Percentiles rank a stretch among this genome's conserved stretches.
Conservation (phyloP, 2,329 filamentous ascomycete species). For the Clarireedia monteithiana region DNA sequence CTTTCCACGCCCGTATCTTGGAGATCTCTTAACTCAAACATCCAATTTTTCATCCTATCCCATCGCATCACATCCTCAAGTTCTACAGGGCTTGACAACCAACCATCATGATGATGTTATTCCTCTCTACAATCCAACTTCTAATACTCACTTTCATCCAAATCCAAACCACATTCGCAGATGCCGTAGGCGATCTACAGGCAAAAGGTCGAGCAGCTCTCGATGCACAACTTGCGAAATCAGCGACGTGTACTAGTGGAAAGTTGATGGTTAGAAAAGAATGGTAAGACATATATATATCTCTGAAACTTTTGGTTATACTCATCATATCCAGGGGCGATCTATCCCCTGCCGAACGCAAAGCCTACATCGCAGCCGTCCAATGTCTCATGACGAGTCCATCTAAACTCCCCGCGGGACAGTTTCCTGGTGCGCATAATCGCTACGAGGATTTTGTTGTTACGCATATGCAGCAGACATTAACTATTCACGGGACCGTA, state of each 20-base stretch:
- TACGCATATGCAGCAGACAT: slow-evolving; percentile 30
- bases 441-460: slow-evolving; percentile 34
- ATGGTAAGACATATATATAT: slow-evolving; percentile 10
- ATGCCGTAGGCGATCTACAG: slow-evolving; percentile 15
- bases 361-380: slow-evolving; percentile 31
- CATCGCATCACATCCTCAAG: not conserved
- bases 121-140: slow-evolving; percentile 3
- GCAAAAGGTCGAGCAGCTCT: slow-evolving; percentile 15
- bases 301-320: not conserved
- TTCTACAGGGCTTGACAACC: not conserved
- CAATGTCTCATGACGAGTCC: slow-evolving; percentile 29
- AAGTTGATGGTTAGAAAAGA: slow-evolving; percentile 15
- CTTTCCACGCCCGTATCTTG: no score
- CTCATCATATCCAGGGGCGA: slow-evolving; percentile 10
- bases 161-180: not conserved
- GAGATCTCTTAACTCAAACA: no score
- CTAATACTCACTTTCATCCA: not conserved
- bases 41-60: not conserved
- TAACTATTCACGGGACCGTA: slow-evolving; percentile 17
- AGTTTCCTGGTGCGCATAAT: slow-evolving; percentile 28
- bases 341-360: slow-evolving; percentile 12
- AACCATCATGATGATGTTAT: not conserved
- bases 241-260: slow-evolving; percentile 11
- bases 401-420: slow-evolving; percentile 25
- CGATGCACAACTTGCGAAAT: slow-evolving; percentile 15